Conservation (phyloP, 208 protist species). For the Endotrypanum monterogeii region DNA sequence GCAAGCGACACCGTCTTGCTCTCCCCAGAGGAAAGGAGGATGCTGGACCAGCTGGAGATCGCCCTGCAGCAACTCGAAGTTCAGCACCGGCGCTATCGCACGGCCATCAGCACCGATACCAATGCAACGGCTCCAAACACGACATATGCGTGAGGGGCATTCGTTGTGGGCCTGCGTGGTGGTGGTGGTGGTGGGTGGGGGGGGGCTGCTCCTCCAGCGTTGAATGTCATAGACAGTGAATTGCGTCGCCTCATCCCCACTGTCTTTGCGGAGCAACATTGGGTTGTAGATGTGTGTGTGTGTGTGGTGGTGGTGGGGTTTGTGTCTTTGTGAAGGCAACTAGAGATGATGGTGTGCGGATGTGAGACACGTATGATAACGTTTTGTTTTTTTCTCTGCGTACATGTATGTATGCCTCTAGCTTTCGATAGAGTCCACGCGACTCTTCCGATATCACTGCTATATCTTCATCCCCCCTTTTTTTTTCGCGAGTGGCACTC, state of each 20-base stretch:
- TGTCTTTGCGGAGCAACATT: too few species aligned
- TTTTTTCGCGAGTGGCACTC: neutral
- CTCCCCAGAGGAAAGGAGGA: conserved; percentile 23
- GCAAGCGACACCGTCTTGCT: conserved; percentile 16
- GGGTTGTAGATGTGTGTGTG: neutral
- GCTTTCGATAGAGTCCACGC: neutral
- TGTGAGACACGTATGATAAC: neutral
- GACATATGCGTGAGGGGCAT: neutral
- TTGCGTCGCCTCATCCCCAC: too few species aligned
- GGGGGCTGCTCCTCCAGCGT: too few species aligned
- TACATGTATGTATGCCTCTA: neutral
- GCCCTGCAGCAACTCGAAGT: conserved; percentile 20
- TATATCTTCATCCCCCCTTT: neutral
- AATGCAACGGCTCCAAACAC: neutral
- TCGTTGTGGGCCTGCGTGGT: neutral
- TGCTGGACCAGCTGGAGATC: conserved; percentile 28
- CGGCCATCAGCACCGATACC: neutral
- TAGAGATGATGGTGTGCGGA: neutral
- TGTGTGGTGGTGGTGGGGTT: neutral
- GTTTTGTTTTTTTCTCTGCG: neutral
- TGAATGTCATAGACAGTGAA: too few species aligned
- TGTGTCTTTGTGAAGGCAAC: neutral
- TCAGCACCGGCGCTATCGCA: conserved; percentile 13
- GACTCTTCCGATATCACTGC: neutral
- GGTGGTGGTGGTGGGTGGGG: too few species aligned